phyloP scores from a whole-genome alignment of 2,329 filamentous ascomycete genomes.

The Botryosphaeria agaves region DNA sequence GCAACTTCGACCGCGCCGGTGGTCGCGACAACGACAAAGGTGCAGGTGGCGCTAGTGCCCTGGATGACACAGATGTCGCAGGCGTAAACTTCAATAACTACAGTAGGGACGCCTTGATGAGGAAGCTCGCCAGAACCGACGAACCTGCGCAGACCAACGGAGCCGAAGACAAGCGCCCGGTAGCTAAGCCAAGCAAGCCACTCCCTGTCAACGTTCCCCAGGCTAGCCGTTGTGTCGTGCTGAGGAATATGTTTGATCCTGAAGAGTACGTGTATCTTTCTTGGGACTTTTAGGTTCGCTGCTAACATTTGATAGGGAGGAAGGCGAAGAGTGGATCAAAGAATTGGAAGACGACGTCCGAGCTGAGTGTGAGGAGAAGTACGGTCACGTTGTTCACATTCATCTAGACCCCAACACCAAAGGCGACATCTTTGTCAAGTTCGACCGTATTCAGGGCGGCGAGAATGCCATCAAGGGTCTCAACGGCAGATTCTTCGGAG shows the following conservation, averaged over 20 bases:
- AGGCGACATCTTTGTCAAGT: slow-evolving; percentile 97
- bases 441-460: slow-evolving; percentile 85
- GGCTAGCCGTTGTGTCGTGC: slow-evolving; percentile 81
- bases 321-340: slow-evolving; percentile 76
- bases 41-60: slow-evolving; percentile 73
- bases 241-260: slow-evolving; percentile 92
- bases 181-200: slow-evolving; percentile 57
- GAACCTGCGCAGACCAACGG: slow-evolving; percentile 47
- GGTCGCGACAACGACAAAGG: slow-evolving; percentile 79
- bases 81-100: slow-evolving; percentile 99
- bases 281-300: not conserved
- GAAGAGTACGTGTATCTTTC: slow-evolving; percentile 50
- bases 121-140: slow-evolving; percentile 92
- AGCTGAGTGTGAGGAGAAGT: slow-evolving; percentile 83
- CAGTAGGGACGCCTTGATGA: slow-evolving; percentile 95
- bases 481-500: slow-evolving; percentile 91
- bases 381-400: slow-evolving; percentile 96
- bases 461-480: slow-evolving; percentile 96
- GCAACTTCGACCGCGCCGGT: slow-evolving; percentile 76
- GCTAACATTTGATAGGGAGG: slow-evolving; percentile 41
- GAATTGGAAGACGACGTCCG: slow-evolving; percentile 89
- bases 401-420: slow-evolving; percentile 81
- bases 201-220: slow-evolving; percentile 76
- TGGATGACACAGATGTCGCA: slow-evolving; percentile 94
- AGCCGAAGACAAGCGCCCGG: slow-evolving; percentile 45